Base-by-base conservation (phyloP, 169 alveolate species). In the Plasmodium inui region DNA sequence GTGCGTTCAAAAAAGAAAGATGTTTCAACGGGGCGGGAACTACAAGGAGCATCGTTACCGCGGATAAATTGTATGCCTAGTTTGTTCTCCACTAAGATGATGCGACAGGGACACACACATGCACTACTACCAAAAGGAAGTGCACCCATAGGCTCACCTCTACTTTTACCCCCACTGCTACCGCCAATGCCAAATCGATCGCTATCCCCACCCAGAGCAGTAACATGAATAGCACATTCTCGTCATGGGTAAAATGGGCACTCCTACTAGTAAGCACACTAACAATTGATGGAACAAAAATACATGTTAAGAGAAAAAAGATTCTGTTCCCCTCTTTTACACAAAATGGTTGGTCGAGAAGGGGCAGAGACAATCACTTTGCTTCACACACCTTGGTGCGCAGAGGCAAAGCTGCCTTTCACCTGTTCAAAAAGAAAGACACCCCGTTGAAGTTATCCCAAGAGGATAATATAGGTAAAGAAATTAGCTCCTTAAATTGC, bases 171-270 rank as follows among this genome's bases (percentile, higher is more conserved):
- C 2, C 12, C 50, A 41, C 12, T 41, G 0, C n/a, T 50, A 50
- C 61, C 26, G 61, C 61, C 7, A 50, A 50, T 50, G 61, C 19
- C 19, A 50, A 50, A 50, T 39, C 55, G 17, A 41, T 32, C 9
- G 10, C 39, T n/a, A 10, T 14, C 84, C n/a, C 19, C 19, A n/a
- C 7, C 84, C 84, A 34, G 41, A 30, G 39, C 22, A 57, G 80
- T 82, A 82, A 32, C 80, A 82, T 82, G 90, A 82, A 55, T 82
- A 82, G 12, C 80, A 55, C 26, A 57, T 41, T 82, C 32, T 32
- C 5, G 10, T 28, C 34, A 41, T 83, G 82, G 30, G 34, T 83
- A 70, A 67, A 67, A 83, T 83, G 82, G 50, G 71, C 71, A 83
- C 26, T 83, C 32, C 61, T 83, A 53, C 41, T 83, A 12, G 30